Conservation (phyloP, 805 yeast genomes). For the Suhomyces xylopsoci region DNA sequence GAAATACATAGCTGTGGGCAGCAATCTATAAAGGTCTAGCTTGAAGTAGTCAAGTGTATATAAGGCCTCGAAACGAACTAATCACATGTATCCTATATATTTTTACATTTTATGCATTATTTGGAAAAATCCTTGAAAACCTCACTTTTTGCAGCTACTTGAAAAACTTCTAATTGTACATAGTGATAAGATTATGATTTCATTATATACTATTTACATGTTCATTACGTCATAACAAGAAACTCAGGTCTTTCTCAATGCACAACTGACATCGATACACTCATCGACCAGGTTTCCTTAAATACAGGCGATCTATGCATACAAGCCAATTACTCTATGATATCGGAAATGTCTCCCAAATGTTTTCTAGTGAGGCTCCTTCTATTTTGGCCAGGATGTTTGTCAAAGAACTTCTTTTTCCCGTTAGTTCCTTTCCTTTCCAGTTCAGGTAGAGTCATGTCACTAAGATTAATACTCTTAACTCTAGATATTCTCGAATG, state of each 20-base stretch:
- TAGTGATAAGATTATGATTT: background rate
- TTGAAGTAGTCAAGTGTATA: background rate
- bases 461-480: constrained; percentile 5
- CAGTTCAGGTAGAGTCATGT: background rate
- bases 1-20: too few relatives aligned
- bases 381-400: background rate
- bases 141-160: background rate
- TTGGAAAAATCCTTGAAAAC: background rate
- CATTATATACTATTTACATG: background rate
- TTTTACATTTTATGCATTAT: background rate
- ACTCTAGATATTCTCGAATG: constrained; percentile 7
- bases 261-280: background rate
- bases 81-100: too few relatives aligned
- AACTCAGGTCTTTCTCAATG: background rate
- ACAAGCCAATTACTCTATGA: background rate
- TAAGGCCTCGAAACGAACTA: background rate
- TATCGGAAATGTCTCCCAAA: background rate
- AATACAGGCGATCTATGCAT: background rate
- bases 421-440: background rate
- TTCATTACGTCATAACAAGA: background rate
- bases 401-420: background rate
- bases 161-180: background rate
- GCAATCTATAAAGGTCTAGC: too few relatives aligned
- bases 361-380: background rate
- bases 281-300: background rate